These are phyloP conservation scores for Linanthus parryae DNA, from an alignment of 148 eudicot species.

Conservation along the genomic window DNA sequence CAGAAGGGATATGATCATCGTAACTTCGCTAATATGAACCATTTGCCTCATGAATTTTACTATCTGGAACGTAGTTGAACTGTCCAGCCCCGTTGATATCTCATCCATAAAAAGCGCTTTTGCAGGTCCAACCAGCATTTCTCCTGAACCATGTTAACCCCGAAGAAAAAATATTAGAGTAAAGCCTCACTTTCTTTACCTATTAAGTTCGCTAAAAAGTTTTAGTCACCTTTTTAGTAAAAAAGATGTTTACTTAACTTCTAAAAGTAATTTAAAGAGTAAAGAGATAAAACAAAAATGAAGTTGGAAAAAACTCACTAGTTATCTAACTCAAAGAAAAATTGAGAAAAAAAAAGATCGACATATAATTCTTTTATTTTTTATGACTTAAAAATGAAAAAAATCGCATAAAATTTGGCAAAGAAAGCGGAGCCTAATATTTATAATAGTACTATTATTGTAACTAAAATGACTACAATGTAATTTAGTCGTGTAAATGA, in stretches of 20 bases:
- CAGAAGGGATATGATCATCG: slow-evolving; percentile 39
- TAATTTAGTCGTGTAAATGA: background rate
- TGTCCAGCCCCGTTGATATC: slow-evolving; percentile 77
- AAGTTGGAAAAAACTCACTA: background rate
- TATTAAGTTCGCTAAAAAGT: no score
- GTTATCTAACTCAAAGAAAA: background rate
- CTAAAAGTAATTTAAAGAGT: background rate
- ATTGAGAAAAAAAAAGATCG: no score
- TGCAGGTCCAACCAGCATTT: slow-evolving; percentile 55
- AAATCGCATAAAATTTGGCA: no score
- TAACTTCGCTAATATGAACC: slow-evolving; percentile 39
- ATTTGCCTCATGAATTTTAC: slow-evolving; percentile 54
- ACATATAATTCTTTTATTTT: no score
- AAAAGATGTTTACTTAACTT: background rate
- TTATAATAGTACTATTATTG: background rate
- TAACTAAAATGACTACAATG: background rate
- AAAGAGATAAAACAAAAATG: background rate
- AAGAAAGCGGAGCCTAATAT: no score
- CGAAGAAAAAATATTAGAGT: background rate
- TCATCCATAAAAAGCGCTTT: slow-evolving; percentile 73
- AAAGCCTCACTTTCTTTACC: background rate
- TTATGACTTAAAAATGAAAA: no score
- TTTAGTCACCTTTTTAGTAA: no score
- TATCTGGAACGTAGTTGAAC: slow-evolving; percentile 74
- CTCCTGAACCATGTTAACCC: slow-evolving; percentile 17